A percentile compares a stretch with the other conserved stretches of the same genome.
Conservation (phyloP, 352 stramenopile species). For the Phytophthora vignae region DNA sequence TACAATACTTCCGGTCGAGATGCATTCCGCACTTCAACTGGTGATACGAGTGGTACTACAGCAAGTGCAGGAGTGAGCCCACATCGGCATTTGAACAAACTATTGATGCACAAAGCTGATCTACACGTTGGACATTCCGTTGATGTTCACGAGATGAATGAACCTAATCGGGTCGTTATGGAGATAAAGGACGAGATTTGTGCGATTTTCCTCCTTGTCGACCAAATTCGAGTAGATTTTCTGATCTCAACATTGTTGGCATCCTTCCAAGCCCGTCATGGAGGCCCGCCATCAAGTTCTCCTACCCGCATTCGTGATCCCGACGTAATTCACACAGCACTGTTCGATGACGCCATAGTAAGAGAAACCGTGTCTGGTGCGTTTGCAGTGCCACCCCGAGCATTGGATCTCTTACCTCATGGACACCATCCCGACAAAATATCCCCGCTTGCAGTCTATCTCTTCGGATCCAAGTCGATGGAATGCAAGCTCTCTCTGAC, state of each 20-base stretch:
- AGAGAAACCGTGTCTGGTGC: conserved; percentile 26
- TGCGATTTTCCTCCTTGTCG: conserved; percentile 62
- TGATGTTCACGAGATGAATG: conserved; percentile 48
- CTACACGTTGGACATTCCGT: conserved; percentile 1
- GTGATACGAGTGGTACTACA: conserved; percentile 3
- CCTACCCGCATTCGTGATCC: conserved; percentile 26
- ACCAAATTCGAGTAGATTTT: conserved; percentile 70
- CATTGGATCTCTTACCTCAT: conserved; percentile 29
- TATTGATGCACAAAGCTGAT: conserved; percentile 25
- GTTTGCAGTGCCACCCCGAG: conserved; percentile 21
- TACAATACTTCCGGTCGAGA: conserved; percentile 16
- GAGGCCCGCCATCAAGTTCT: conserved; percentile 27
- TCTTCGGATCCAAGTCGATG: conserved; percentile 55
- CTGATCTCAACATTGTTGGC: conserved; percentile 67
- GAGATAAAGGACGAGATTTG: conserved; percentile 83
- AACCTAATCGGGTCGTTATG: conserved; percentile 63
- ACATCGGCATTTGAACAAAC: conserved; percentile 31
- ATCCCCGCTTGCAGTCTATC: conserved; percentile 55
- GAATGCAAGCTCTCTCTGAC: conserved; percentile 72
- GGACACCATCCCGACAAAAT: conserved; percentile 44
- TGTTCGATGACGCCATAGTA: conserved; percentile 36
- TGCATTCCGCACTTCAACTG: conserved; percentile 1
- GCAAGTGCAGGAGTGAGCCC: conserved; percentile 13
- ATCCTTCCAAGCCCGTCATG: conserved; percentile 49
- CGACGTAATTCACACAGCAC: conserved; percentile 35